A percentile compares a stretch with the other conserved stretches of the same genome.
Evolutionary conservation across 2,329 filamentous ascomycete genomes (phyloP).

Genomic region (Apiospora sp.): DNA sequence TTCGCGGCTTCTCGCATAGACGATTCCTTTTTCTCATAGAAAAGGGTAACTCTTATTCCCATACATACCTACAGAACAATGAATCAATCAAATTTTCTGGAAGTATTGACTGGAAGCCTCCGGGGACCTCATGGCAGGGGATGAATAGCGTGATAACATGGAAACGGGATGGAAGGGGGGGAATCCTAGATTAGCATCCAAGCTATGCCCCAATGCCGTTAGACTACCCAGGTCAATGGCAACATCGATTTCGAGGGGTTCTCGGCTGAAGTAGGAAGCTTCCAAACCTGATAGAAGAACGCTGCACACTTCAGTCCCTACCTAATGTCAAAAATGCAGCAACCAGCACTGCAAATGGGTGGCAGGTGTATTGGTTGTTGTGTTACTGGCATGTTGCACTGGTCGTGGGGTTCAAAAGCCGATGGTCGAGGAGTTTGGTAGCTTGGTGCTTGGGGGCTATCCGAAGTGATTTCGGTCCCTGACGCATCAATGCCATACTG

Average conservation of each 20-base stretch:
- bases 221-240: background rate
- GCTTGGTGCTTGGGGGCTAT: background rate
- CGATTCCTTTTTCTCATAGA: background rate
- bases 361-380: background rate
- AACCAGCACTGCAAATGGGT: background rate
- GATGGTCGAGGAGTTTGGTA: background rate
- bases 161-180: background rate
- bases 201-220: constrained; percentile 1
- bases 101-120: background rate
- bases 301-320: background rate
- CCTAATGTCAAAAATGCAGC: background rate
- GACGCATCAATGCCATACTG: background rate
- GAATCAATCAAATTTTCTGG: background rate
- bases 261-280: background rate
- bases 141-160: background rate
- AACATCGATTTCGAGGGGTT: background rate
- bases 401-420: background rate
- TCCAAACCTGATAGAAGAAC: background rate
- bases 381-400: background rate
- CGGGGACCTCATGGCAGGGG: background rate
- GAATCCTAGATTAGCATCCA: background rate
- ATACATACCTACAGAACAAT: background rate
- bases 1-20: background rate
- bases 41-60: background rate
- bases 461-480: background rate